phyloP scores from a whole-genome alignment of 306 rosid genomes.

The Glycine latifolia region DNA sequence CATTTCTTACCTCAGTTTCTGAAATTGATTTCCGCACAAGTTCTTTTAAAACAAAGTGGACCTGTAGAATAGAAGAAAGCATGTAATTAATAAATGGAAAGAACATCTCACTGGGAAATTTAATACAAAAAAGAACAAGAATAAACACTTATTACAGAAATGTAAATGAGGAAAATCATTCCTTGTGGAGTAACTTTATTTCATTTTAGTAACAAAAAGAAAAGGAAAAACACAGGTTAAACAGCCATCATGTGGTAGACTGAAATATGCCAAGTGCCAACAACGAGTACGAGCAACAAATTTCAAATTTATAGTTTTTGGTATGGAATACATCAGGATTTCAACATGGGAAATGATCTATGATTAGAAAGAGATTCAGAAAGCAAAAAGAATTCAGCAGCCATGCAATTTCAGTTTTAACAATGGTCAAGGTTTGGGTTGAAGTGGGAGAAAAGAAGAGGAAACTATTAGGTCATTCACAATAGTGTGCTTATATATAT shows the following conservation, averaged over 20 bases:
- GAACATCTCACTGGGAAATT: background rate
- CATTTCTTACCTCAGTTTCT: conserved; percentile 79
- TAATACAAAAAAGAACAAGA: background rate
- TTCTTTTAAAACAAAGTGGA: conserved; percentile 94
- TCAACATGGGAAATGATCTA: conserved; percentile 34
- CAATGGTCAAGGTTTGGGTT: too few species aligned
- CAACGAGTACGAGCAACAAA: background rate
- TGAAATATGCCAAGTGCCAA: conserved; percentile 16
- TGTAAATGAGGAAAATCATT: conserved; percentile 12
- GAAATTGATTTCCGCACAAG: conserved; percentile 94
- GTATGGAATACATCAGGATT: background rate
- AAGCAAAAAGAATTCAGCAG: background rate
- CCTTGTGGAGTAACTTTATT: conserved; percentile 14
- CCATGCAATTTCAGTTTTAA: too few species aligned
- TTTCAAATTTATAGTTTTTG: conserved; percentile 17
- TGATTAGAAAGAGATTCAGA: conserved; percentile 9
- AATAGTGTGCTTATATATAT: too few species aligned
- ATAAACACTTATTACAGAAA: background rate
- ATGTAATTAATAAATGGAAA: conserved; percentile 21
- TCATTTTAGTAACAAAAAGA: conserved; percentile 11
- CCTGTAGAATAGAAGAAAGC: conserved; percentile 61
- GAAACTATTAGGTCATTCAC: too few species aligned
- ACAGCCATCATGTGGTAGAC: conserved; percentile 22
- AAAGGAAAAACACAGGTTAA: conserved; percentile 24
- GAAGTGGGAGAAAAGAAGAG: too few species aligned